A percentile compares a stretch with the other conserved stretches of the same genome.
These are phyloP conservation scores for Fusarium temperatum DNA, from an alignment of 2,329 filamentous ascomycete genomes.

Conservation along the genomic window DNA sequence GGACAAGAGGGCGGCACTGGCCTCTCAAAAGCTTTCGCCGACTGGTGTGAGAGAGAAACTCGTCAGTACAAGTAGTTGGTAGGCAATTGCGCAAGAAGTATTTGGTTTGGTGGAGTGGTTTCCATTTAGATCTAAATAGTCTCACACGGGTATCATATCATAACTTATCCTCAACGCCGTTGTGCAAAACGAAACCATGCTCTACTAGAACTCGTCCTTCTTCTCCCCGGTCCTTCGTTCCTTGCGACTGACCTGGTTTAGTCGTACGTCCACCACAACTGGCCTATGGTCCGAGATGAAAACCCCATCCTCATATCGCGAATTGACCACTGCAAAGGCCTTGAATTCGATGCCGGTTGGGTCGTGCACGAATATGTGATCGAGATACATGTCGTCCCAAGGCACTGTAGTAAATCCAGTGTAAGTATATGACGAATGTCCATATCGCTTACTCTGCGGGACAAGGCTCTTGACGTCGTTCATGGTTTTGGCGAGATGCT, in stretches of 20 bases:
- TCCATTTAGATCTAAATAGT: conserved; percentile 2
- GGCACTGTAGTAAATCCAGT: conserved; percentile 41
- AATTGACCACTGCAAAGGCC: conserved; percentile 41
- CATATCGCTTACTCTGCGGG: conserved; percentile 32
- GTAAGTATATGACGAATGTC: conserved; percentile 42
- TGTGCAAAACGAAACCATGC: not conserved
- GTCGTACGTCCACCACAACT: conserved; percentile 42
- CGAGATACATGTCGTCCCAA: conserved; percentile 38
- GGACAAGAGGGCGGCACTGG: conserved; percentile 9
- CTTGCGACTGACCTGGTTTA: conserved; percentile 25
- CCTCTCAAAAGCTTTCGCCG: conserved; percentile 5
- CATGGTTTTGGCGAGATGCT: conserved; percentile 38
- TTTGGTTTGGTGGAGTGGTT: not conserved
- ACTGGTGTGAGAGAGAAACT: conserved; percentile 28
- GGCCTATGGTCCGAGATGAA: conserved; percentile 48
- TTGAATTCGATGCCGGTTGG: conserved; percentile 35
- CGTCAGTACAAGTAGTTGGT: not conserved
- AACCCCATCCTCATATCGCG: conserved; percentile 39
- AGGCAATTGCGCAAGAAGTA: not conserved
- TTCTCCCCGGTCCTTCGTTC: not conserved
- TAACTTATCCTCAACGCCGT: conserved; percentile 12
- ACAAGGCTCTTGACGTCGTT: conserved; percentile 40
- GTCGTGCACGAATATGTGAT: conserved; percentile 47
- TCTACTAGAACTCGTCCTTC: not conserved
- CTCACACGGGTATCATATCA: conserved; percentile 19